These are phyloP conservation scores for Apophysomyces sp. DNA, from an alignment of 371 early-diverging fungal genomes.

Conservation along the genomic window DNA sequence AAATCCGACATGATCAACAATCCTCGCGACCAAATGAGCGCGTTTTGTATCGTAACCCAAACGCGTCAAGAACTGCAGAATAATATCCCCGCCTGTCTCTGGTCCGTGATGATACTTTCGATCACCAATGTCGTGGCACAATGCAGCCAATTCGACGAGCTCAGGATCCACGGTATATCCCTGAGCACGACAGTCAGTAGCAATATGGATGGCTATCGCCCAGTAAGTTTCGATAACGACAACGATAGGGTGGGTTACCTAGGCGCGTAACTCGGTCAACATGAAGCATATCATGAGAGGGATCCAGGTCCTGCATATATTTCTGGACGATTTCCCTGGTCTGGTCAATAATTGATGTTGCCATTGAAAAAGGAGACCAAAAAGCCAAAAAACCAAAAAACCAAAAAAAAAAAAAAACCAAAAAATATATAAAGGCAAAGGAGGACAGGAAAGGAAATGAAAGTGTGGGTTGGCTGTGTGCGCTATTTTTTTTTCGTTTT, in stretches of 20 bases:
- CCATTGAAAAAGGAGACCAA: background rate
- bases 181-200: conserved; percentile 21
- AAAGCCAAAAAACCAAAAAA: background rate
- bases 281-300: conserved; percentile 81
- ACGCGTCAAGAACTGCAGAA: conserved; percentile 45
- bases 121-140: conserved; percentile 80
- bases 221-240: background rate
- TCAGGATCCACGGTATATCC: conserved; percentile 49
- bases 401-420: too few relatives aligned
- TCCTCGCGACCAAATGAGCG: conserved; percentile 53
- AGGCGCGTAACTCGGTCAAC: conserved; percentile 70
- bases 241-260: conserved; percentile 32
- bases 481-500: background rate
- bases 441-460: too few relatives aligned
- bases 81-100: conserved; percentile 41
- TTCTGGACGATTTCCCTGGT: conserved; percentile 58
- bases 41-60: conserved; percentile 31
- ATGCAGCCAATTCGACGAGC: conserved; percentile 69
- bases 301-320: conserved; percentile 67
- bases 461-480: background rate
- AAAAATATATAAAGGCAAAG: too few relatives aligned
- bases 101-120: conserved; percentile 62
- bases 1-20: conserved; percentile 70
- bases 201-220: conserved; percentile 39
- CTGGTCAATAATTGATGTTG: conserved; percentile 19